phyloP scores from a whole-genome alignment of 1,284 basidiomycete species.

The Butyriboletus appendiculatus region DNA sequence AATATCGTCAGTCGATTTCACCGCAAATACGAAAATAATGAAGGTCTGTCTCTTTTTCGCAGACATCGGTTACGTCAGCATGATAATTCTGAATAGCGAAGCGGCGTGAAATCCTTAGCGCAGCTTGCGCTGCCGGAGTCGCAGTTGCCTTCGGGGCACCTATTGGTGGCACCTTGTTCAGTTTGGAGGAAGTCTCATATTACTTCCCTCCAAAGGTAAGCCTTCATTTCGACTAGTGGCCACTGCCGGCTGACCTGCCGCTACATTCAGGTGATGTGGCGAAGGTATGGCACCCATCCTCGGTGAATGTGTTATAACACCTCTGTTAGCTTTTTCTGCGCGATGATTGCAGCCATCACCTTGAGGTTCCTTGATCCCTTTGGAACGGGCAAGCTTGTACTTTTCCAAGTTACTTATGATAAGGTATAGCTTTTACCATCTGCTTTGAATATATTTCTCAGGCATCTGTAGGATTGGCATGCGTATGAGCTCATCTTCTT shows the following conservation, averaged over 20 bases:
- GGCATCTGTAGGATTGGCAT: conserved; percentile 76
- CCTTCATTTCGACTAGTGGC: conserved; percentile 13
- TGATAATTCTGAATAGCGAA: conserved; percentile 57
- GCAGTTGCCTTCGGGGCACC: conserved; percentile 92
- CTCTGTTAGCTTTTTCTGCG: conserved; percentile 81
- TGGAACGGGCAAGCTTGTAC: conserved; percentile 79
- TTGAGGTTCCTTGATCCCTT: conserved; percentile 92
- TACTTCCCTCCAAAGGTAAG: conserved; percentile 90
- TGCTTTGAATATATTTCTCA: background rate
- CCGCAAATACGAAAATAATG: conserved; percentile 90
- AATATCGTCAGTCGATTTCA: conserved; percentile 93
- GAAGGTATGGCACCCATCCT: conserved; percentile 55
- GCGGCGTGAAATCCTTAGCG: conserved; percentile 88
- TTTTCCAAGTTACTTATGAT: conserved; percentile 91
- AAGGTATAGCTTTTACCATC: conserved; percentile 45
- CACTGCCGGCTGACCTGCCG: background rate
- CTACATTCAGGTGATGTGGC: conserved; percentile 72
- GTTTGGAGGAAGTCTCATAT: conserved; percentile 92
- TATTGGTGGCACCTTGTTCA: conserved; percentile 91
- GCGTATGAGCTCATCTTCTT: conserved; percentile 84
- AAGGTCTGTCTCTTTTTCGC: conserved; percentile 52
- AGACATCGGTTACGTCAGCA: background rate
- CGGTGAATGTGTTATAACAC: background rate
- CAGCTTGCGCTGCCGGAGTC: conserved; percentile 91
- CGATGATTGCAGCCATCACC: conserved; percentile 90